A percentile compares a stretch with the other conserved stretches of the same genome.
These are phyloP conservation scores for Penicillium sclerotigenum DNA, from an alignment of 2,329 filamentous ascomycete species.

Conservation along the genomic window DNA sequence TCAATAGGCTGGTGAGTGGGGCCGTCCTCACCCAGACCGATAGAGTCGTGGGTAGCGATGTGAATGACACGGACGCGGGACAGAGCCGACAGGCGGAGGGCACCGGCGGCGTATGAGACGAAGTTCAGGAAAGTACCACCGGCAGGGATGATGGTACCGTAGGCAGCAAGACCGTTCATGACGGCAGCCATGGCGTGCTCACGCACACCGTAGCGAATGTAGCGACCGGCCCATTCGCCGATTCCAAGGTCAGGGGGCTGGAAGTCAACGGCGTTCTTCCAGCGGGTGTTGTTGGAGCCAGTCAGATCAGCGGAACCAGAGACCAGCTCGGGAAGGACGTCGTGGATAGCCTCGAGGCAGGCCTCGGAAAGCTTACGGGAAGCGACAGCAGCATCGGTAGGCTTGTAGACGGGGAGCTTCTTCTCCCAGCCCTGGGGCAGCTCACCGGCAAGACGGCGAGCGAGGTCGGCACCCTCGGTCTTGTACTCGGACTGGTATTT, in stretches of 20 bases:
- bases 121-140: slow-evolving; percentile 99
- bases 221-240: slow-evolving; percentile 86
- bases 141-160: slow-evolving; percentile 91
- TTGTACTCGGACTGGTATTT: slow-evolving; percentile 80
- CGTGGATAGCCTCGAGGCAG: slow-evolving; percentile 83
- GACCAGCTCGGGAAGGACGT: slow-evolving; percentile 79
- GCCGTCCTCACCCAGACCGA: slow-evolving; percentile 97
- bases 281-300: slow-evolving; percentile 96
- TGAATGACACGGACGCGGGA: slow-evolving; percentile 90
- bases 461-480: slow-evolving; percentile 74
- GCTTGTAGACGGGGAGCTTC: slow-evolving; percentile 84
- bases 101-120: slow-evolving; percentile 93
- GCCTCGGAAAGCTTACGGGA: slow-evolving; percentile 96
- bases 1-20: slow-evolving; percentile 99
- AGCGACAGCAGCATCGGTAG: slow-evolving; percentile 77
- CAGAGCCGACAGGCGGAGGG: slow-evolving; percentile 88
- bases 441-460: slow-evolving; percentile 73
- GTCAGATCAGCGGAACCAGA: slow-evolving; percentile 98
- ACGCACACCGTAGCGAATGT: slow-evolving; percentile 58
- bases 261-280: slow-evolving; percentile 97
- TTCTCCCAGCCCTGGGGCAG: slow-evolving; percentile 98
- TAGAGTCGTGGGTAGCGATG: slow-evolving; percentile 97
- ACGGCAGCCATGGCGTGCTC: slow-evolving; percentile 53
- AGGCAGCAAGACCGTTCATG: slow-evolving; percentile 79
- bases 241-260: slow-evolving; percentile 83